These are phyloP conservation scores for Parastagonospora nodorum DNA, from an alignment of 2,329 filamentous ascomycete species.

Conservation along the genomic window DNA sequence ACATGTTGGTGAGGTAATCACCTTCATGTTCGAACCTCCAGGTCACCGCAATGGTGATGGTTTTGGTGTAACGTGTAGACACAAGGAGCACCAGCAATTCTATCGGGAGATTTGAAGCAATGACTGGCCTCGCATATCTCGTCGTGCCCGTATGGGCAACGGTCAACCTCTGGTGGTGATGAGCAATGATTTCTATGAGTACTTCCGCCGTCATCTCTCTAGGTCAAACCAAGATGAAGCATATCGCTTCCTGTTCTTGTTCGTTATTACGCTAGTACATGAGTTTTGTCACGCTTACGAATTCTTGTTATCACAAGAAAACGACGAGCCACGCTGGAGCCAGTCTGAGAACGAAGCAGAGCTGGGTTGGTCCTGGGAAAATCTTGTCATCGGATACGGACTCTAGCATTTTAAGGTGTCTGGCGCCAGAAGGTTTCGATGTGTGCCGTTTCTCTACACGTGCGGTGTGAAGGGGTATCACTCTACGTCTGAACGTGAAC, in stretches of 20 bases:
- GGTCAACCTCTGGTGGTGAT: constrained; percentile 13
- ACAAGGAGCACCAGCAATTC: constrained; percentile 2
- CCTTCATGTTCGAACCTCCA: constrained; percentile 18
- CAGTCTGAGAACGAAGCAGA: constrained; percentile 11
- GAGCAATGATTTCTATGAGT: constrained; percentile 11
- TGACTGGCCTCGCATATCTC: constrained; percentile 7
- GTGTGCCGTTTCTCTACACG: background rate
- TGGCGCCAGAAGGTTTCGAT: background rate
- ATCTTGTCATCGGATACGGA: background rate
- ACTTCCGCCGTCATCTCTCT: constrained; percentile 4
- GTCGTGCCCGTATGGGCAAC: background rate
- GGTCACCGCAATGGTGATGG: background rate
- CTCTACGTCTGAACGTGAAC: background rate
- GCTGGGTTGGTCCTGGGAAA: constrained; percentile 24
- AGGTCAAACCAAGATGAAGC: background rate
- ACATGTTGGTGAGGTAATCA: constrained; percentile 4
- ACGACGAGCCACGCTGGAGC: constrained; percentile 18
- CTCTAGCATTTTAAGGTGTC: background rate
- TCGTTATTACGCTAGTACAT: constrained; percentile 21
- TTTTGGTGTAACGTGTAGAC: constrained; percentile 9
- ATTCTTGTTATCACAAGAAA: constrained; percentile 7
- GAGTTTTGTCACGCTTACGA: constrained; percentile 26
- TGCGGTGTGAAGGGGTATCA: background rate
- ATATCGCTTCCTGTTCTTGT: constrained; percentile 16
- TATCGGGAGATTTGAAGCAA: constrained; percentile 2